A percentile compares a stretch with the other conserved stretches of the same genome.
Evolutionary conservation across 495 filamentous ascomycete species (phyloP).

Genomic region (Penicillium atrosanguineum): DNA sequence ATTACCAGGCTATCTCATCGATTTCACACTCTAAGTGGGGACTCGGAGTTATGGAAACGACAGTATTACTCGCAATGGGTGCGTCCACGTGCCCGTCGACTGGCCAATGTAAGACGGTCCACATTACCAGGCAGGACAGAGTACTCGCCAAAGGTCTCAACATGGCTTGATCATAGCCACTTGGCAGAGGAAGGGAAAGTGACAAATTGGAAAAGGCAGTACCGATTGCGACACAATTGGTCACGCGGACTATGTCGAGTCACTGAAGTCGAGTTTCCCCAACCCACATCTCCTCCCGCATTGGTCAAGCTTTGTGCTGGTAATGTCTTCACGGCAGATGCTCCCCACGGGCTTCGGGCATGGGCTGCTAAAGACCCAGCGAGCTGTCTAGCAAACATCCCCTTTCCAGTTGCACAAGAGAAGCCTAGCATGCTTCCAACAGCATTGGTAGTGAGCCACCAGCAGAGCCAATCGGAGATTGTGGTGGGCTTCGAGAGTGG

Average conservation of each 20-base stretch:
- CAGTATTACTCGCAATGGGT: slow-evolving; percentile 90
- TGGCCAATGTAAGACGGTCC: slow-evolving; percentile 63
- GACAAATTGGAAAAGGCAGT: slow-evolving; percentile 87
- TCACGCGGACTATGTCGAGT: slow-evolving; percentile 76
- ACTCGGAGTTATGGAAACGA: slow-evolving; percentile 89
- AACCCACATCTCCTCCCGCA: slow-evolving; percentile 53
- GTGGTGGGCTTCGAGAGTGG: slow-evolving; percentile 78
- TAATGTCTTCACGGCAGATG: slow-evolving; percentile 76
- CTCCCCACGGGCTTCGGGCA: slow-evolving; percentile 63
- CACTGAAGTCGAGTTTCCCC: slow-evolving; percentile 68
- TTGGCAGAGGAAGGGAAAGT: slow-evolving; percentile 48
- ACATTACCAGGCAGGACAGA: slow-evolving; percentile 42
- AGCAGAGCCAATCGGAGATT: slow-evolving; percentile 37
- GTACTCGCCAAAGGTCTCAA: slow-evolving; percentile 70
- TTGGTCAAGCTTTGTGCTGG: slow-evolving; percentile 72
- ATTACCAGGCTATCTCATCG: slow-evolving; percentile 65
- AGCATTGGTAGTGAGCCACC: slow-evolving; percentile 58
- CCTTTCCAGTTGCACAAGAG: slow-evolving; percentile 12
- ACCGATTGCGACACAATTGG: slow-evolving; percentile 92
- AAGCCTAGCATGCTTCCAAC: slow-evolving; percentile 50
- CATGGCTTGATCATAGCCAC: slow-evolving; percentile 77
- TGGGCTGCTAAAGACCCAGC: slow-evolving; percentile 68
- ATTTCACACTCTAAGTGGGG: slow-evolving; percentile 70
- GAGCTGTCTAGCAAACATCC: slow-evolving; percentile 25
- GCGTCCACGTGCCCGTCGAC: slow-evolving; percentile 71